Evolutionary conservation across 2,329 filamentous ascomycete genomes (phyloP), one percentile per base, ranked within the genome.

Genomic region (Hortaea werneckii): DNA sequence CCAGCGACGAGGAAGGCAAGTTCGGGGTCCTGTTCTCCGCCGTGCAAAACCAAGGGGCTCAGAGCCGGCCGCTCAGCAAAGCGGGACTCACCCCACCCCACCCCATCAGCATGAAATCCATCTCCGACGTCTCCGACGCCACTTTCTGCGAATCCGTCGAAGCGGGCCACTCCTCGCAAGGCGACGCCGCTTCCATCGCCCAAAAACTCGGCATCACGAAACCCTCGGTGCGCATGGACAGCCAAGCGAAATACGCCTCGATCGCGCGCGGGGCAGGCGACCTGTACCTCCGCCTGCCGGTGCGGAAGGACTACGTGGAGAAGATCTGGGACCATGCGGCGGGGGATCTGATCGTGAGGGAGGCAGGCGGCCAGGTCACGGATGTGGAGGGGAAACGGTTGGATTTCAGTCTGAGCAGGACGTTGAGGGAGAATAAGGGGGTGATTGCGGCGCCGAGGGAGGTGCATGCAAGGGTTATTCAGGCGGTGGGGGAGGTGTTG

Each of bases 301-400:
- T 87, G 28, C 85, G 79, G 64, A 84, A 83, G 57, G 82, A 83
- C 44, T 98, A 98, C 70, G 81, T 94, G 65, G 92, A 98, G 76
- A 98, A 98, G 79, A 98, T 98, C 56, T 98, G 92, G 92, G 92
- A 98, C 64, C 92, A 98, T 66, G 92, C 92, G 12, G 92, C 90
- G 9, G 92, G 92, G 37, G 89, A 95, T 59, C 70, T 98, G 48
- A 89, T 98, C 55, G 92, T 96, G 37, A 77, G 89, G 47, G 94
- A 98, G 69, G 88, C 92, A 2, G 92, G 92, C 43, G 94, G 92
- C 42, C 74, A 85, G 60, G 90, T 98, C 44, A 94, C 88, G 1
- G 94, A 98, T 67, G 83, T 88, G 37, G 76, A 83, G 50, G 92
- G 94, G 58, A 85, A 85, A 63, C 76, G 80, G 50, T 74, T 98